phyloP scores from a whole-genome alignment of 345 rosid genomes.

The Syzygium oleosum region DNA sequence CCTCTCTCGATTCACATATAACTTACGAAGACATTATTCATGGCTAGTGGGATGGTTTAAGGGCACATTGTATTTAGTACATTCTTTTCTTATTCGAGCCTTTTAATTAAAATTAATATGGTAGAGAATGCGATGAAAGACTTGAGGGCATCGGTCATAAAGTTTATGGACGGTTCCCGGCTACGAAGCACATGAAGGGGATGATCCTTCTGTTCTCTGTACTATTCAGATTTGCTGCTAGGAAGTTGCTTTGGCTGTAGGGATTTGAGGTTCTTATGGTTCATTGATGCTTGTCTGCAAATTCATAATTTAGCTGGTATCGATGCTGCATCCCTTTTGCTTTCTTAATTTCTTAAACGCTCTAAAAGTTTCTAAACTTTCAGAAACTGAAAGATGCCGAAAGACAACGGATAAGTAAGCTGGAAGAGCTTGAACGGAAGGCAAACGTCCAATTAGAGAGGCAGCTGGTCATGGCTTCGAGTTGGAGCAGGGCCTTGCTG shows the following conservation, averaged over 20 bases:
- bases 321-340: neutral
- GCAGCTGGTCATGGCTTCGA: constrained; percentile 85
- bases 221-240: neutral
- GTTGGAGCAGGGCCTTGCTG: constrained; percentile 77
- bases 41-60: neutral
- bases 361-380: neutral
- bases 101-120: neutral
- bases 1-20: neutral
- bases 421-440: constrained; percentile 72
- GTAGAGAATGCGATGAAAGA: neutral
- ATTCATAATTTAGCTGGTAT: neutral
- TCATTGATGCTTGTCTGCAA: neutral
- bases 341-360: neutral
- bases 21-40: neutral
- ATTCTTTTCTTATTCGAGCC: neutral
- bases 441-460: constrained; percentile 80
- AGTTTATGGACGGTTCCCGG: neutral
- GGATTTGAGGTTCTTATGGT: neutral
- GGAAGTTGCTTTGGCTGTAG: neutral
- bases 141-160: neutral
- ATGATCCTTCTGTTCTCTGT: neutral
- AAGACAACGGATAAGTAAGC: constrained; percentile 46
- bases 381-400: constrained; percentile 69
- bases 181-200: neutral
- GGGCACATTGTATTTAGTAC: neutral